Conservation (phyloP, 805 yeast species). For the Zygoascus biomembranicola region DNA sequence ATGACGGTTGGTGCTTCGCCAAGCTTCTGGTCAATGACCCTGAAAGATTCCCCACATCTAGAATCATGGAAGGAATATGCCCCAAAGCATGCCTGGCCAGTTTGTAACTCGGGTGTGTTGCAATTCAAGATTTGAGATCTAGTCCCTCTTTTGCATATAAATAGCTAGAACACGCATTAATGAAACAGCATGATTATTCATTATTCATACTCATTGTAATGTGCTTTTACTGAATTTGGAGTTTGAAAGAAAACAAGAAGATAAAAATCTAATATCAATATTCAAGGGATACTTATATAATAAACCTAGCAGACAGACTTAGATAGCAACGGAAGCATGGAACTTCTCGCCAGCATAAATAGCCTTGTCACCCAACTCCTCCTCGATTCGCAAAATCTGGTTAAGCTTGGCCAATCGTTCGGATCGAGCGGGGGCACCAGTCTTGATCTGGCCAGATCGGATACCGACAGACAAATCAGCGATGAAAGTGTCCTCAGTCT, state of each 20-base stretch:
- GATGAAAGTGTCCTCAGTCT: conserved; percentile 97
- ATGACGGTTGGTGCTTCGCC: conserved; percentile 93
- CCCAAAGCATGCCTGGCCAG: conserved; percentile 12
- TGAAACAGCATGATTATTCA: not conserved
- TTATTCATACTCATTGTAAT: too few relatives aligned
- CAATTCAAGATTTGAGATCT: not conserved
- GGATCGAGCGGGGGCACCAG: conserved; percentile 99
- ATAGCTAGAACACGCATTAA: not conserved
- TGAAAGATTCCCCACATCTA: not conserved
- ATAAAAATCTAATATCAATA: not conserved
- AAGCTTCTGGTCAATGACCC: conserved; percentile 5
- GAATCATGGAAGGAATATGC: conserved; percentile 12
- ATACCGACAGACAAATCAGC: conserved; percentile 97
- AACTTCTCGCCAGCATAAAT: conserved; percentile 89
- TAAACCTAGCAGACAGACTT: conserved; percentile 10
- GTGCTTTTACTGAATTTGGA: too few relatives aligned
- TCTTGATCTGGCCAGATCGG: conserved; percentile 97
- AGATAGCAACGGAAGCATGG: conserved; percentile 42
- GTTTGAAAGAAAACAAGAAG: too few relatives aligned
- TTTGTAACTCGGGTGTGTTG: not conserved
- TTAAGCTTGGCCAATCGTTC: conserved; percentile 99
- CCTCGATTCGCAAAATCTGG: conserved; percentile 98
- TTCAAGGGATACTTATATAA: not conserved
- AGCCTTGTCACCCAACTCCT: conserved; percentile 97
- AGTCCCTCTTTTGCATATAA: not conserved